phyloP scores from a whole-genome alignment of 2,329 filamentous ascomycete genomes.

The Trichoderma semiorbis region DNA sequence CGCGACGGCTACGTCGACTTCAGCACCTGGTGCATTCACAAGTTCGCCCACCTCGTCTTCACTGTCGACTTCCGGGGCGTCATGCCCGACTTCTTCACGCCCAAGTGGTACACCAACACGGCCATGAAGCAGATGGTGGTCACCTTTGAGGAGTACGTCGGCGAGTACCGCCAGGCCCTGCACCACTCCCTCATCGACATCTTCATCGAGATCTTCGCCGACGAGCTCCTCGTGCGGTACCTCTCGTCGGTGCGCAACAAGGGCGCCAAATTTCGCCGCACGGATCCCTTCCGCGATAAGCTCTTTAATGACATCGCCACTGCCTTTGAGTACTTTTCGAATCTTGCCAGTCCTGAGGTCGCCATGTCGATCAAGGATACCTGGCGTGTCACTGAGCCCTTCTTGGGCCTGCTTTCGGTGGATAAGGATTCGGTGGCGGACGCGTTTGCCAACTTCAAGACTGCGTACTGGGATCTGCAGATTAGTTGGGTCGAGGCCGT shows the following conservation, averaged over 20 bases:
- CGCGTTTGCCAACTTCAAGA: slow-evolving; percentile 81
- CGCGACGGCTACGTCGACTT: slow-evolving; percentile 94
- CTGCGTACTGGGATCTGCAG: slow-evolving; percentile 87
- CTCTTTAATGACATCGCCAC: slow-evolving; percentile 89
- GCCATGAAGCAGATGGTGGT: slow-evolving; percentile 91
- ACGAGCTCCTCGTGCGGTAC: slow-evolving; percentile 86
- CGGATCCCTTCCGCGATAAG: slow-evolving; percentile 87
- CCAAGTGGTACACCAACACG: slow-evolving; percentile 80
- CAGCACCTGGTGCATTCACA: slow-evolving; percentile 84
- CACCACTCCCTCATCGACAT: slow-evolving; percentile 87
- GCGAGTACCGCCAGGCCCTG: slow-evolving; percentile 79
- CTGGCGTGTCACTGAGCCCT: slow-evolving; percentile 86
- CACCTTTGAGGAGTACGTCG: slow-evolving; percentile 92
- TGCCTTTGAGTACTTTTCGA: slow-evolving; percentile 84
- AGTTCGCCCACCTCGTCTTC: slow-evolving; percentile 86
- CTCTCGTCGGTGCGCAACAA: slow-evolving; percentile 83
- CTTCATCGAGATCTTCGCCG: slow-evolving; percentile 86
- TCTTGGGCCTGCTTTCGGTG: slow-evolving; percentile 73
- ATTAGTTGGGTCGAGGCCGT: slow-evolving; percentile 95
- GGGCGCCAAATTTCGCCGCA: slow-evolving; percentile 79
- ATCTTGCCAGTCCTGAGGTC: slow-evolving; percentile 67
- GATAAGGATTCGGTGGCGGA: slow-evolving; percentile 71
- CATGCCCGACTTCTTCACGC: slow-evolving; percentile 85
- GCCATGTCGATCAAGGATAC: slow-evolving; percentile 75
- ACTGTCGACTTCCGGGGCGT: slow-evolving; percentile 81